Evolutionary conservation across 2,329 filamentous ascomycete species (phyloP).

Genomic region (Colletotrichum sp.): DNA sequence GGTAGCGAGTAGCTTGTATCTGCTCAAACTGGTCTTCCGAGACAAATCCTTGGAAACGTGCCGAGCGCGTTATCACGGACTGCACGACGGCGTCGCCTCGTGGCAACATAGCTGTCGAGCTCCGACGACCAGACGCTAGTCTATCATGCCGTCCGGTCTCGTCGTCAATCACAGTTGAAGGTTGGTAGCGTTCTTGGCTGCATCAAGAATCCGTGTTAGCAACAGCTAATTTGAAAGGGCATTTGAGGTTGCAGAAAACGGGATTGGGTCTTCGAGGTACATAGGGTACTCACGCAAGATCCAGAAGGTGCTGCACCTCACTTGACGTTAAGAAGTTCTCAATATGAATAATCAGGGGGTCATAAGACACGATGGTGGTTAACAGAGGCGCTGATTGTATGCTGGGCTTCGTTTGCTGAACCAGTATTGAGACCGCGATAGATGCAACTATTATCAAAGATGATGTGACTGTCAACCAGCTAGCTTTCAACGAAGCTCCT

Average conservation of each 20-base stretch:
- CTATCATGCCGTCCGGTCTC: background rate
- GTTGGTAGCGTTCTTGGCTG: background rate
- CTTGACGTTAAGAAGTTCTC: background rate
- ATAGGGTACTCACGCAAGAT: background rate
- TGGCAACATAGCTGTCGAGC: background rate
- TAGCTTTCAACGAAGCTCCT: rapidly evolving
- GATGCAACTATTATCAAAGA: background rate
- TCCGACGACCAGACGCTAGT: background rate
- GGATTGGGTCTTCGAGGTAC: background rate
- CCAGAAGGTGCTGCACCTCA: background rate
- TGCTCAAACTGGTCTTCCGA: background rate
- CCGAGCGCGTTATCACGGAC: background rate
- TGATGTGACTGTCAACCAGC: background rate
- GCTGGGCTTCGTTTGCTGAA: background rate
- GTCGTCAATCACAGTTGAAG: background rate
- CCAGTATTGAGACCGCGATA: background rate
- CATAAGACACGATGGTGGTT: background rate
- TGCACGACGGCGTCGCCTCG: background rate
- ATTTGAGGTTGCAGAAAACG: no score
- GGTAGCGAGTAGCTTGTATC: background rate
- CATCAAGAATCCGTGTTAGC: background rate
- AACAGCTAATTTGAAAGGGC: background rate
- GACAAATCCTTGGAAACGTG: background rate
- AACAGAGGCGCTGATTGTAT: background rate
- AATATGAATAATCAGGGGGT: background rate